Conservation (phyloP, 352 stramenopile species). For the Phytophthora niederhauseri region DNA sequence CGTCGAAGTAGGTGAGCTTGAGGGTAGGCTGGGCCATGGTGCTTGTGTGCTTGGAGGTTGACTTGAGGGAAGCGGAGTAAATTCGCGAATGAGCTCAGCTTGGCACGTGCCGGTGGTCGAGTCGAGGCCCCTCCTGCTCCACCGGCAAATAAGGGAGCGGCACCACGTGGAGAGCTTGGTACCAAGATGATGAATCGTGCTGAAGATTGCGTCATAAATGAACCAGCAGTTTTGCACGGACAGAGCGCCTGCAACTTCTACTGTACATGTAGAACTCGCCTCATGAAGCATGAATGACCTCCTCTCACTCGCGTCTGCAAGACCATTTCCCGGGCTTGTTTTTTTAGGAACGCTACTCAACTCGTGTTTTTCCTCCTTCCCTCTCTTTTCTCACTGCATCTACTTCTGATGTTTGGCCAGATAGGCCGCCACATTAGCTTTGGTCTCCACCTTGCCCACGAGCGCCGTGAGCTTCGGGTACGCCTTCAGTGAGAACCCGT, state of each 20-base stretch:
- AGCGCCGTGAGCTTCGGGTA: slow-evolving; percentile 58
- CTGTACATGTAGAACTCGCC: neutral
- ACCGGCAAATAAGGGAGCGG: neutral
- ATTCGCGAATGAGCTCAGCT: slow-evolving; percentile 21
- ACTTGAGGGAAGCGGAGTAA: slow-evolving; percentile 11
- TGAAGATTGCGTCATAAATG: neutral
- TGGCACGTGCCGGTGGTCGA: no score
- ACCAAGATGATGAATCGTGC: neutral
- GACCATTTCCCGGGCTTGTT: no score
- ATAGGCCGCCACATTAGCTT: slow-evolving; percentile 46
- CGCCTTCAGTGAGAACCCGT: slow-evolving; percentile 35
- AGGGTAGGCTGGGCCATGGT: slow-evolving; percentile 36
- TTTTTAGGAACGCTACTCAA: neutral
- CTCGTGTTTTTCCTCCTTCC: neutral
- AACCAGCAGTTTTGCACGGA: neutral
- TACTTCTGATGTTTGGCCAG: slow-evolving; percentile 33
- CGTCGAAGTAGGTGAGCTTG: slow-evolving; percentile 73
- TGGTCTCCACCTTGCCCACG: slow-evolving; percentile 38
- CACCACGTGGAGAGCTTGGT: neutral
- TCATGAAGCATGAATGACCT: neutral
- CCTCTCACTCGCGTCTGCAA: neutral
- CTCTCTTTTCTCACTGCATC: neutral
- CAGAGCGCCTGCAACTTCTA: neutral
- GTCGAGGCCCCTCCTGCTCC: no score
- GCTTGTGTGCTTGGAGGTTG: neutral